A percentile compares a stretch with the other conserved stretches of the same genome.
phyloP scores from a whole-genome alignment of 2,329 filamentous ascomycete species.

The Ceratocystis alfenasii region DNA sequence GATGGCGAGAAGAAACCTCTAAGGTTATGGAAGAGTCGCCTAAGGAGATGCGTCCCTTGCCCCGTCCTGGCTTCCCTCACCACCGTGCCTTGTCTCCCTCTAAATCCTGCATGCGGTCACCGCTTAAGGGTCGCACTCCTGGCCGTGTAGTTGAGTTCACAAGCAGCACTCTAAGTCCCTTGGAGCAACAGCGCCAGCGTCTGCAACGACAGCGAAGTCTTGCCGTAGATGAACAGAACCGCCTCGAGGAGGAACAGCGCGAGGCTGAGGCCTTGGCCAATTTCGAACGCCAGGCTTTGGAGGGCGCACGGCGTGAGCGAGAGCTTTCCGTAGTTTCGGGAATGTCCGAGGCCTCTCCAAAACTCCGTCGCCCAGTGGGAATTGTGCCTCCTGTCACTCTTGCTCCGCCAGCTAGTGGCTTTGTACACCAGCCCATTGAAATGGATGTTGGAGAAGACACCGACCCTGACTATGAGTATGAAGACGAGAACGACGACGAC shows the following conservation, averaged over 20 bases:
- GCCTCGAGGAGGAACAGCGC: neutral
- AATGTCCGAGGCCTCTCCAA: neutral
- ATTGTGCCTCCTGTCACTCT: constrained; percentile 19
- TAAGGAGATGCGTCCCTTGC: constrained; percentile 26
- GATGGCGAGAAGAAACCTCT: constrained; percentile 34
- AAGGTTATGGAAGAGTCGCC: constrained; percentile 24
- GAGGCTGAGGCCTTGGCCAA: constrained; percentile 16
- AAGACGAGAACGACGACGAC: constrained; percentile 9
- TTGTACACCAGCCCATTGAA: constrained; percentile 21
- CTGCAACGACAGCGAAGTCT: constrained; percentile 11
- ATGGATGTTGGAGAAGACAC: constrained; percentile 15
- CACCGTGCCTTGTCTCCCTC: constrained; percentile 41
- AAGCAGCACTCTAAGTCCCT: constrained; percentile 38
- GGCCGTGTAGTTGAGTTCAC: constrained; percentile 49
- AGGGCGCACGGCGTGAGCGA: constrained; percentile 22
- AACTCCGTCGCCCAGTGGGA: constrained; percentile 4
- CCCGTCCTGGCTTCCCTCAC: constrained; percentile 33
- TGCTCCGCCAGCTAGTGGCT: constrained; percentile 15
- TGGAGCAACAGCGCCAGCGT: constrained; percentile 30
- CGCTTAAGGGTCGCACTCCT: constrained; percentile 45
- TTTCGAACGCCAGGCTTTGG: constrained; percentile 19
- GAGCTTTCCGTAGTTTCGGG: constrained; percentile 11
- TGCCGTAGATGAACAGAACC: constrained; percentile 10
- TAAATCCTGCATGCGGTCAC: constrained; percentile 47
- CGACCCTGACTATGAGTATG: constrained; percentile 17